These are phyloP conservation scores for Aureobasidium sp. DNA, from an alignment of 2,329 filamentous ascomycete species.

Conservation along the genomic window DNA sequence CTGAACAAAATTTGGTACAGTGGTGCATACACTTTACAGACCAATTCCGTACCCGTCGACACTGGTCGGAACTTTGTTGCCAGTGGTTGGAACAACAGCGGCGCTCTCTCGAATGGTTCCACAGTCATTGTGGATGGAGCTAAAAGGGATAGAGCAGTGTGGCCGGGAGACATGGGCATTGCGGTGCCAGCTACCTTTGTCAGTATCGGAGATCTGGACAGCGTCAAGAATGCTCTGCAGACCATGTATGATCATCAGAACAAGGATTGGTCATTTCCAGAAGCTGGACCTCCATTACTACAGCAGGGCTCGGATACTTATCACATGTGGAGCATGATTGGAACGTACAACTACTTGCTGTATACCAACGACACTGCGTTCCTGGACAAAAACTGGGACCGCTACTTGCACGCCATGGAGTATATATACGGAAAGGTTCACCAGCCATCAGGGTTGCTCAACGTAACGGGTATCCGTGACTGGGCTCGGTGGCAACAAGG, in stretches of 20 bases:
- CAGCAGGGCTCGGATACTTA: constrained; percentile 25
- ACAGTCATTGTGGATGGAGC: constrained; percentile 32
- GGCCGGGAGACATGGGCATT: constrained; percentile 44
- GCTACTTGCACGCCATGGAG: constrained; percentile 41
- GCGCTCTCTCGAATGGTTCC: constrained; percentile 24
- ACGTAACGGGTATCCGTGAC: constrained; percentile 42
- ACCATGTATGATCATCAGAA: constrained; percentile 38
- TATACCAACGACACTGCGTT: constrained; percentile 46
- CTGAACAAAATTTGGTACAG: constrained; percentile 51
- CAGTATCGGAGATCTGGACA: constrained; percentile 37
- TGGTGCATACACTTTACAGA: constrained; percentile 35
- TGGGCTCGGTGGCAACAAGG: constrained; percentile 45
- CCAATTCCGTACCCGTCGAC: constrained; percentile 27
- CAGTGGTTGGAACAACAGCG: constrained; percentile 29
- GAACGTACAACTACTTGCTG: constrained; percentile 49
- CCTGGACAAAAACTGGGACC: constrained; percentile 38
- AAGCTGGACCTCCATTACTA: constrained; percentile 32
- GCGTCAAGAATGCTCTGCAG: constrained; percentile 39
- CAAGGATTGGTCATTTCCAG: constrained; percentile 29
- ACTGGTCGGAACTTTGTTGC: constrained; percentile 24
- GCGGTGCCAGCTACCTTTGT: constrained; percentile 38
- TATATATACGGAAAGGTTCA: constrained; percentile 38
- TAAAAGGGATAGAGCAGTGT: constrained; percentile 31
- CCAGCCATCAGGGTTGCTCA: constrained; percentile 36
- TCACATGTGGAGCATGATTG: constrained; percentile 47